A percentile compares a stretch with the other conserved stretches of the same genome.
Conservation (phyloP, 139 green algal species). For the Auxenochlorella pyrenoidosa region DNA sequence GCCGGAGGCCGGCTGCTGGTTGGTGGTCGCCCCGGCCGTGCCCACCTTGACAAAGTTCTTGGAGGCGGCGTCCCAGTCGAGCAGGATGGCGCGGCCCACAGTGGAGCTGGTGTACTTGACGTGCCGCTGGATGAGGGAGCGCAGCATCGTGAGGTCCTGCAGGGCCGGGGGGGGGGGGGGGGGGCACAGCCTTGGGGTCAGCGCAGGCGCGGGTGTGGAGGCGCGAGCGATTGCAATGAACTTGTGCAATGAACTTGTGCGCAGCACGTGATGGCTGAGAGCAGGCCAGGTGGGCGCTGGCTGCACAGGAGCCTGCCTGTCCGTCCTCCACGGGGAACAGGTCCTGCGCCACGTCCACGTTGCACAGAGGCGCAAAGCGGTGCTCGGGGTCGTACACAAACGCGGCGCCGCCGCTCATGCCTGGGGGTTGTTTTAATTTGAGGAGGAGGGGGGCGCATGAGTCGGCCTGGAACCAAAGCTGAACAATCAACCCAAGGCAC, state of each 20-base stretch:
- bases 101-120: constrained; percentile 79
- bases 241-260: too few relatives aligned
- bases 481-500: too few relatives aligned
- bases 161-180: background rate
- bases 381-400: constrained; percentile 90
- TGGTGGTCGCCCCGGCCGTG: too few relatives aligned
- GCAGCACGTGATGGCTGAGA: too few relatives aligned
- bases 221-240: too few relatives aligned
- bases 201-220: too few relatives aligned
- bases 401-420: constrained; percentile 92
- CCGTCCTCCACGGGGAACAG: constrained; percentile 73
- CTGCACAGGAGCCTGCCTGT: background rate
- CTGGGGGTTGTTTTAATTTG: constrained; percentile 11
- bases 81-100: constrained; percentile 72
- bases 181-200: too few relatives aligned
- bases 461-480: too few relatives aligned
- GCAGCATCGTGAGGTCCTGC: constrained; percentile 69
- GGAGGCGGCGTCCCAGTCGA: constrained; percentile 71
- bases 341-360: constrained; percentile 79
- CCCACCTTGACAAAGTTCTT: constrained; percentile 84
- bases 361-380: constrained; percentile 68
- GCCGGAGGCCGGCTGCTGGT: background rate
- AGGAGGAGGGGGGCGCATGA: too few relatives aligned
- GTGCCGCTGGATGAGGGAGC: constrained; percentile 87
- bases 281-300: background rate